Base-by-base conservation (phyloP, 345 rosid species). In the Cardiospermum halicacabum region DNA sequence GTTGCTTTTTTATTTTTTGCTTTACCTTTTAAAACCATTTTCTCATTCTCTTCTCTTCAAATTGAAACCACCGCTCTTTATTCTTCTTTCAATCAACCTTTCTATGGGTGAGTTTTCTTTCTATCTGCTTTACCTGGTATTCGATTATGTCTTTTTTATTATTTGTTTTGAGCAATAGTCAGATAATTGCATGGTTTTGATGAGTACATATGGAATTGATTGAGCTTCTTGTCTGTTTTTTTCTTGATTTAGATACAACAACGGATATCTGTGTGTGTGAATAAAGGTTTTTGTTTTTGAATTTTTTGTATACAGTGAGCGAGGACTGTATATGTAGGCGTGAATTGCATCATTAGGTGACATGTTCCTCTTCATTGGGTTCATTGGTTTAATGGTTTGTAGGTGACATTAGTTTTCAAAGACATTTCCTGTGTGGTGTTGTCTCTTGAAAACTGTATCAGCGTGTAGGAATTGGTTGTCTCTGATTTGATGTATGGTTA, bases 101-200 rank as follows among this genome's bases (percentile, higher is more conserved):
- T 58, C 67, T 8, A 62, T 62, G 72, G 58, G 76, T 67, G 47
- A 55, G 67, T 66, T 47, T 24, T 27, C 3, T 5, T 25, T 61
- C 13, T 48, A 37, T 61, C 15, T 30, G 21, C 18, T 11, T 45
- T n/a, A n/a, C n/a, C n/a, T n/a, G n/a, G n/a, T n/a, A n/a, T n/a
- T n/a, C n/a, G n/a, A n/a, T 55, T 30, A 39, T 55, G 12, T 51
- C 22, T 24, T 15, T 55, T 63, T 63, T 22, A 11, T 63, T 63
- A 11, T 49, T 15, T 19, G 12, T 31, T 3, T 27, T 45, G 18
- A 11, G 16, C 3, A 40, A 13, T 45, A 21, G 51, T 3, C 13
- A 40, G 16, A 27, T n/a, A 4, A 16, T 25, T 45, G 27, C 0
- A 62, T 0, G 34, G 4, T 53, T 12, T 64, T 47, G 19, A n/a